Conservation (phyloP, 78 protist species). For the Anaeramoeba flamelloides region DNA sequence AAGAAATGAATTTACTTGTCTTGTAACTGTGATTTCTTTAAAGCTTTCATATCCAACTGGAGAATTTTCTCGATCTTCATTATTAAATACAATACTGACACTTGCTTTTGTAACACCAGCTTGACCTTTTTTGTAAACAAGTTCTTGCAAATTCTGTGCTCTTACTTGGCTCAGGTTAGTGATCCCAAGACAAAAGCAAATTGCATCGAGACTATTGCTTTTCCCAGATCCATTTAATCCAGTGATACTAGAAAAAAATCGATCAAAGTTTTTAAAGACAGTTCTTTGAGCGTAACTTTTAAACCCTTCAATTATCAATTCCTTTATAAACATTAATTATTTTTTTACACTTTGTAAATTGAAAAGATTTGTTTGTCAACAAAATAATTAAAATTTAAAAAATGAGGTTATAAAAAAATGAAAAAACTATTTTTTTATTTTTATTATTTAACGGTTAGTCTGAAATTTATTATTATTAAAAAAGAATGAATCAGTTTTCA, state of each 20-base stretch:
- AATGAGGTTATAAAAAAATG: no score
- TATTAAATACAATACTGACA: slow-evolving; percentile 88
- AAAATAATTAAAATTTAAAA: no score
- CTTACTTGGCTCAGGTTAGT: slow-evolving; percentile 82
- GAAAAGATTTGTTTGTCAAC: no score
- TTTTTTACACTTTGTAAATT: slow-evolving; percentile 2
- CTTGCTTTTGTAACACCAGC: slow-evolving; percentile 76
- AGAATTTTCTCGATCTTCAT: slow-evolving; percentile 39
- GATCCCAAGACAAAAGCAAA: slow-evolving; percentile 97
- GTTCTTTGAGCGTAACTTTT: slow-evolving; percentile 90
- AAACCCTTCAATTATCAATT: slow-evolving; percentile 94
- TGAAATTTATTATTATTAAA: no score
- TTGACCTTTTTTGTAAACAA: slow-evolving; percentile 94
- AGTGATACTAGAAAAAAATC: slow-evolving; percentile 92
- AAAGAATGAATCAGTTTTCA: no score
- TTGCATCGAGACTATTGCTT: slow-evolving; percentile 91
- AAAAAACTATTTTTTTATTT: no score
- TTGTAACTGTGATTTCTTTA: slow-evolving; percentile 70
- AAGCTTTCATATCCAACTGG: slow-evolving; percentile 82
- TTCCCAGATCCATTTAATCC: slow-evolving; percentile 91
- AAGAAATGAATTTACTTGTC: slow-evolving; percentile 50
- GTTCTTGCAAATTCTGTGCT: slow-evolving; percentile 60
- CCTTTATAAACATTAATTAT: slow-evolving; percentile 62
- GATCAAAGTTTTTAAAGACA: slow-evolving; percentile 69
- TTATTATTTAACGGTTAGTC: no score